Evolutionary conservation across 2,329 filamentous ascomycete species (phyloP), one percentile per base, ranked within the genome.

Genomic region (Alternaria atra): DNA sequence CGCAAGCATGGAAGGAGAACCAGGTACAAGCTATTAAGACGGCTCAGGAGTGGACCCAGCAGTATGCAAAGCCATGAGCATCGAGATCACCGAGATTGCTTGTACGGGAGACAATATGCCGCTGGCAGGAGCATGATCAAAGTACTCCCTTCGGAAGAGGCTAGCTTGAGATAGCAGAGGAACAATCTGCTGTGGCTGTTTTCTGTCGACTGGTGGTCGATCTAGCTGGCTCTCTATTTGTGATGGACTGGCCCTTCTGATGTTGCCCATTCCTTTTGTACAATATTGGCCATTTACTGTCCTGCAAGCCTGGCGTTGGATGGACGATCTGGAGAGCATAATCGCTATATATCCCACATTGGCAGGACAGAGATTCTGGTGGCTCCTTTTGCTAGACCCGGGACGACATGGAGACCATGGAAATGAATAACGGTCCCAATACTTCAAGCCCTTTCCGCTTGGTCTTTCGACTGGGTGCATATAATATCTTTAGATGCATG

Each of bases 1-100:
- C 95, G 35, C 96, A 98, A 84, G 90, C 91, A 76, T 99, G 95
- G 95, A 97, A 98, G 84, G 93, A 98, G 75, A 90, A 99, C 75
- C 92, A 98, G 81, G 89, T 89, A 66, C 92, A 92, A 48, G 95
- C 95, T 25, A 98, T 99, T 72, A 89, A 91, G 67, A 98, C 93
- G 7, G 94, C 94, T 15, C 90, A 87, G 75, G 93, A 97, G 74
- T 98, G 95, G 94, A 98, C 95, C 12, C 85, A 86, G 78, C 90
- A 90, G 71, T 92, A 95, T 77, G 94, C 94, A 8, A 77, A 77
- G 65, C 64, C 75, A 29, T 74, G 65, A 71, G 37, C n/a, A 7
- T 32, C 32, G 23, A 39, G 8, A 29, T 47, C 12, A 23, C 40
- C 15, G 44, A 48, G 7, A 55, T 20, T 20, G 29, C 35, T 32